phyloP scores from a whole-genome alignment of 2,329 filamentous ascomycete species.

The Nigrograna mackinnonii region DNA sequence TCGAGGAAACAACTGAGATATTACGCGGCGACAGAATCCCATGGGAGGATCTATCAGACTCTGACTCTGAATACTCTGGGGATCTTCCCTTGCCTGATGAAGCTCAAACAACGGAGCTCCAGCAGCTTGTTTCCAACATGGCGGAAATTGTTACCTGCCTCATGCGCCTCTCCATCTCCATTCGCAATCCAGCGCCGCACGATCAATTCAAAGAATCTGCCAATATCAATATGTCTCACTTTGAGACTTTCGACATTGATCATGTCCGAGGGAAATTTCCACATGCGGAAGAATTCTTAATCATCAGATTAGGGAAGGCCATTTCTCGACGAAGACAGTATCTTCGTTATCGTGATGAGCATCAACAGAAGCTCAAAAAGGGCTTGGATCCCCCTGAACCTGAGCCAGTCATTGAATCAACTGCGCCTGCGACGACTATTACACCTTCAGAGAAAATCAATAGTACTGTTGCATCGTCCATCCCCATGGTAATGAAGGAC shows the following conservation, averaged over 20 bases:
- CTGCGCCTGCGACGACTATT: neutral
- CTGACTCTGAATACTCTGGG: constrained; percentile 6
- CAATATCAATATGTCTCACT: constrained; percentile 20
- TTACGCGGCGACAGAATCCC: constrained; percentile 12
- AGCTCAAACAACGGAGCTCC: constrained; percentile 17
- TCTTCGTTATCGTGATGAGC: constrained; percentile 30
- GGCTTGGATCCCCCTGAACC: constrained; percentile 5
- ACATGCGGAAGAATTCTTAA: constrained; percentile 13
- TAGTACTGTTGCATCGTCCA: constrained; percentile 18
- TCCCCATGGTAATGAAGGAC: constrained; percentile 10
- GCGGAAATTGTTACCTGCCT: constrained; percentile 31
- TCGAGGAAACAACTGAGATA: constrained; percentile 15
- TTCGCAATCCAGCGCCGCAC: constrained; percentile 33
- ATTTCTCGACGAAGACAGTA: constrained; percentile 34
- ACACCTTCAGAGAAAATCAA: constrained; percentile 9
- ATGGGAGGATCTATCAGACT: constrained; percentile 21
- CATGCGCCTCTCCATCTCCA: constrained; percentile 31
- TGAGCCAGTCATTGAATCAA: neutral
- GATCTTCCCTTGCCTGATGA: neutral
- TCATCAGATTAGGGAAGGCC: constrained; percentile 28
- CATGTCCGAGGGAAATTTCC: constrained; percentile 31
- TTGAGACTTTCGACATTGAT: constrained; percentile 26
- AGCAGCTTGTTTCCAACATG: constrained; percentile 19
- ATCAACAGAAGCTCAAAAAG: constrained; percentile 24
- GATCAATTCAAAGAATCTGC: constrained; percentile 27